Base-by-base conservation (phyloP, 2,329 filamentous ascomycete genomes). In the Penicillium sclerotiorum region DNA sequence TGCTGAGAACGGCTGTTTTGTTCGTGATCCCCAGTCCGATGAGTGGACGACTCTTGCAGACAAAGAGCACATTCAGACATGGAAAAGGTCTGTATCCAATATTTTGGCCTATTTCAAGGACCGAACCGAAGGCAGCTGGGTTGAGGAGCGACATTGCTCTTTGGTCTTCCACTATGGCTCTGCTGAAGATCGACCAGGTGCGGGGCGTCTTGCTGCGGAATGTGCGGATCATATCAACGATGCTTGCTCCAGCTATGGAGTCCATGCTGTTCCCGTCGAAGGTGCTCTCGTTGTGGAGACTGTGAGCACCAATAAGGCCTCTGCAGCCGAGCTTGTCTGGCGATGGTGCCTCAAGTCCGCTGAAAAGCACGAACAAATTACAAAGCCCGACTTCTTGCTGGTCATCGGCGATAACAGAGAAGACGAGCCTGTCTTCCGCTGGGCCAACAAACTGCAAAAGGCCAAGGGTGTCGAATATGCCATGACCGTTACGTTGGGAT, bases 171-270 rank as follows among this genome's bases (percentile, higher is more conserved):
- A 95, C 71, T 95, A 94, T 74, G 88, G 89, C 67, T 86, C 85
- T 45, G 87, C 88, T 1, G 88, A 90, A 47, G 90, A 96, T 66
- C 83, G 83, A 50, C 84, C 87, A 44, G 81, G 83, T 20, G 92
- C 92, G 0, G 80, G 82, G 50, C 85, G 90, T 17, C 88, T 92
- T 62, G 93, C 91, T 0, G 88, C 87, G 17, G 93, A 97, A 67
- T 95, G 91, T 64, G 90, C 90, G 0, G 92, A 89, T 55, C 92
- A 96, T 63, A 94, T 97, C 77, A 97, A 97, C 66, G 92, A 96
- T 65, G 89, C 90, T 0, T 96, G 91, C 67, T 87, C 90, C 66
- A 83, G 81, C 47, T 89, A 95, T 71, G 82, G 85, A 25, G 88
- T 97, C 4, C 90, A 91, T 64, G 93, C 93, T 5, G 83, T 95